Evolutionary conservation across 345 rosid species (phyloP).

Genomic region (Eucalyptus virginea): DNA sequence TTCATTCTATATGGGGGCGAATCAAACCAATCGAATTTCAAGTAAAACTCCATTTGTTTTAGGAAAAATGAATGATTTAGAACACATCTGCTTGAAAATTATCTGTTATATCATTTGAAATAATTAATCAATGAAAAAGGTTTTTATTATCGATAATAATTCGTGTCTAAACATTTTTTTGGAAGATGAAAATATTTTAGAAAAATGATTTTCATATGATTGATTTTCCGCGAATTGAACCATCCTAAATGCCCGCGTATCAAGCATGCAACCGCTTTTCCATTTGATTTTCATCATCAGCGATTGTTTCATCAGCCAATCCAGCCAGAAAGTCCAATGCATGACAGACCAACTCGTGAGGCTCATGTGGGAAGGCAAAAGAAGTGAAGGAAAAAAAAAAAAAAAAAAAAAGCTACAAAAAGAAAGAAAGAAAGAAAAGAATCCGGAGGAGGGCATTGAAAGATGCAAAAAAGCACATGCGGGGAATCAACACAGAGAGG

Average conservation of each 20-base stretch:
- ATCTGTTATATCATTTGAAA: too few species aligned
- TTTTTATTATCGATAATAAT: background rate
- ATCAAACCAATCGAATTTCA: background rate
- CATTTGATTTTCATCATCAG: background rate
- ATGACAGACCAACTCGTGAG: background rate
- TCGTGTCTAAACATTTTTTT: background rate
- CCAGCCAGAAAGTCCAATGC: background rate
- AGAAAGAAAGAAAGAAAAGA: background rate
- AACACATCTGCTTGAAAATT: background rate
- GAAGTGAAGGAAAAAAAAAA: background rate
- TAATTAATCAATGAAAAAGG: too few species aligned
- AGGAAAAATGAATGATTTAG: background rate
- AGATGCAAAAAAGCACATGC: background rate
- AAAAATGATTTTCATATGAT: background rate
- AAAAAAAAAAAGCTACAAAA: background rate
- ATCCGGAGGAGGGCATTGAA: background rate
- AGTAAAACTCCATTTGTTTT: background rate
- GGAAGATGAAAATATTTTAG: background rate
- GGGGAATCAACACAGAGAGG: constrained; percentile 1
- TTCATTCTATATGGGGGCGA: background rate
- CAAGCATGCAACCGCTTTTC: background rate
- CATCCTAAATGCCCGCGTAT: background rate
- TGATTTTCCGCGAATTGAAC: background rate
- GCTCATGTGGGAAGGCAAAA: background rate
- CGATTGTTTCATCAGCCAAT: background rate